Base-by-base conservation (phyloP, 176 grass and related monocot genomes). In the Thinopyrum elongatum region DNA sequence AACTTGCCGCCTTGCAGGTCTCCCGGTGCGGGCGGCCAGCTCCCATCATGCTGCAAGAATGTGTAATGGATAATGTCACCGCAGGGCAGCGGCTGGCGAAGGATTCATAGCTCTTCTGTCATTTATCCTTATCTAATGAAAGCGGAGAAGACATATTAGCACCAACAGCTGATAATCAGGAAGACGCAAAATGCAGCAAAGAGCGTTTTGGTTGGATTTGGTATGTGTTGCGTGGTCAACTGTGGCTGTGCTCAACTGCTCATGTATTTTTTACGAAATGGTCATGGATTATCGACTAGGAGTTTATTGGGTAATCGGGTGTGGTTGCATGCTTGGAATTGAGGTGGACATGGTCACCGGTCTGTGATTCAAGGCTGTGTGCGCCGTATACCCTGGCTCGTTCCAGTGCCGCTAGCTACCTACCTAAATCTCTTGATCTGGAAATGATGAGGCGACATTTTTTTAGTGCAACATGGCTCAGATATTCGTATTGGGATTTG, bases 371-470 rank as follows among this genome's bases (percentile, higher is more conserved):
- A 12, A 66, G 72, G 21, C 11, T 35, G 60, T 10, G 49, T 42
- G 29, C 29, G 28, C 60, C 26, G 30, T 3, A 15, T 14, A 15
- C 5, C 63, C 27, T 7, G 3, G 63, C 33, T 0, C 3, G 47
- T 51, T 53, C 49, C 16, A 53, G 3, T 9, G 15, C 65, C 28
- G 64, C 16, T 53, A 7, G 49, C 16, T 7, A 8, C 65, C 70
- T 26, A 36, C 65, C 70, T 26, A 36, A 36, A 70, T 38, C 15
- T 84, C 27, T 84, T 6, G 74, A 65, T 53, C 65, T 65, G 39
- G 65, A 88, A 29, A 27, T 79, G 81, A 38, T 10, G 55, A 72
- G 28, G 81, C 55, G 1, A 0, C 74, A 12, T 64, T 88, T 79
- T 6, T 70, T 36, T 61, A 83, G n/a, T n/a, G 63, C 78, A 11